A percentile compares a stretch with the other conserved stretches of the same genome.
These are phyloP conservation scores for Plantago major DNA, from an alignment of 257 asterid genomes.

Conservation along the genomic window DNA sequence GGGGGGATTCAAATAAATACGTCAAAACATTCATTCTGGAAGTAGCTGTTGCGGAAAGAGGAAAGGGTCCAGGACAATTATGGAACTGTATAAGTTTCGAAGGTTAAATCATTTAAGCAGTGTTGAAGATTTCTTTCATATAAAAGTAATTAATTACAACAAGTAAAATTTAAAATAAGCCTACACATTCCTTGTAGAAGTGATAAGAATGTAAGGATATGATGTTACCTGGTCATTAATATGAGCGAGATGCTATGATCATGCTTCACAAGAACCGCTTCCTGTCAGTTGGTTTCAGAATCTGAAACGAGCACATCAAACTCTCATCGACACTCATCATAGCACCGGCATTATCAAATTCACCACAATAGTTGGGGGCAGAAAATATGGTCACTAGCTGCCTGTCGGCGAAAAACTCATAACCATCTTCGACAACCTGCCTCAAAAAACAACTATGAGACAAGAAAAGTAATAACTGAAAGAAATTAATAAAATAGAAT, in stretches of 20 bases:
- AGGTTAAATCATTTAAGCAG: too few species aligned
- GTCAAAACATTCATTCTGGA: too few species aligned
- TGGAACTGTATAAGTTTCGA: too few species aligned
- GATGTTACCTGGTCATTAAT: slow-evolving; percentile 24
- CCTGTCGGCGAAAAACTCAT: slow-evolving; percentile 46
- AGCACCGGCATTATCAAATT: slow-evolving; percentile 52
- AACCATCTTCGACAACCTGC: slow-evolving; percentile 52
- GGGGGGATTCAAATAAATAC: too few species aligned
- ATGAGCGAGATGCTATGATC: slow-evolving; percentile 19
- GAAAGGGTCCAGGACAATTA: too few species aligned
- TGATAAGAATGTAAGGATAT: neutral
- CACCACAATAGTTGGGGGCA: slow-evolving; percentile 50
- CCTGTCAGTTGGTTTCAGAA: slow-evolving; percentile 43
- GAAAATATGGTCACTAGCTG: slow-evolving; percentile 46
- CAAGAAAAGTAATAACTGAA: neutral
- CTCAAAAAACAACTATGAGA: slow-evolving; percentile 19
- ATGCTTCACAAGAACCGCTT: slow-evolving; percentile 34
- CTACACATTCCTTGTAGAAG: neutral
- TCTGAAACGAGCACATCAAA: slow-evolving; percentile 52
- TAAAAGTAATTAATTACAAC: too few species aligned
- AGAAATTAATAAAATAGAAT: neutral
- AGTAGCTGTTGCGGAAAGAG: too few species aligned
- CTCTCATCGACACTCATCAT: slow-evolving; percentile 54
- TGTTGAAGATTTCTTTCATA: too few species aligned
- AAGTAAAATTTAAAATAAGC: too few species aligned